These are phyloP conservation scores for Populus tremula DNA, from an alignment of 345 rosid genomes.

Conservation along the genomic window DNA sequence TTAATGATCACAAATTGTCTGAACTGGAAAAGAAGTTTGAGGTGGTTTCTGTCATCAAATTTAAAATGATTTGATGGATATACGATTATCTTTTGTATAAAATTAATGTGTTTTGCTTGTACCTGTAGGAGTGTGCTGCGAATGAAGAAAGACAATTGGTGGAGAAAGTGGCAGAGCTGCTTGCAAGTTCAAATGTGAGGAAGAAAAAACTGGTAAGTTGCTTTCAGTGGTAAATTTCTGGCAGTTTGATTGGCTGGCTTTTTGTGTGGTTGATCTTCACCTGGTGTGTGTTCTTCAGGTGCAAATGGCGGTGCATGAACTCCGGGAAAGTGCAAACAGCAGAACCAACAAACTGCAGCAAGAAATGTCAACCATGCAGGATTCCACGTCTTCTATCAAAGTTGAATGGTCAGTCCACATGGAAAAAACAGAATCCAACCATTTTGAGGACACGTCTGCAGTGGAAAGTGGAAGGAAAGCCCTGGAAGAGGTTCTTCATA, in stretches of 20 bases:
- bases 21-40: conserved; percentile 90
- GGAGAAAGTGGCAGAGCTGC: conserved; percentile 86
- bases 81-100: background rate
- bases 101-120: conserved; percentile 9
- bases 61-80: conserved; percentile 12
- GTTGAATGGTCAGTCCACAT: conserved; percentile 76
- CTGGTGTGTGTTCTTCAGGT: conserved; percentile 43
- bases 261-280: background rate
- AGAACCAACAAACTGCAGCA: conserved; percentile 71
- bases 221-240: background rate
- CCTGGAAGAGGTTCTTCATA: conserved; percentile 72
- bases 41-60: conserved; percentile 42
- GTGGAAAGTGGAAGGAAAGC: conserved; percentile 76
- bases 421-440: conserved; percentile 73
- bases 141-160: conserved; percentile 82
- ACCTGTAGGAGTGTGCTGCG: conserved; percentile 74
- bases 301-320: conserved; percentile 81
- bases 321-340: conserved; percentile 68
- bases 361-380: conserved; percentile 94
- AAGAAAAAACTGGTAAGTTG: conserved; percentile 77
- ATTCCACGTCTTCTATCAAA: conserved; percentile 67
- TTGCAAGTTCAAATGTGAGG: conserved; percentile 74
- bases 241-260: background rate
- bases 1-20: conserved; percentile 68
- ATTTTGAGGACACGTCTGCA: conserved; percentile 62